These are phyloP conservation scores for Lentinula edodes DNA, from an alignment of 768 basidiomycete species.

Conservation along the genomic window DNA sequence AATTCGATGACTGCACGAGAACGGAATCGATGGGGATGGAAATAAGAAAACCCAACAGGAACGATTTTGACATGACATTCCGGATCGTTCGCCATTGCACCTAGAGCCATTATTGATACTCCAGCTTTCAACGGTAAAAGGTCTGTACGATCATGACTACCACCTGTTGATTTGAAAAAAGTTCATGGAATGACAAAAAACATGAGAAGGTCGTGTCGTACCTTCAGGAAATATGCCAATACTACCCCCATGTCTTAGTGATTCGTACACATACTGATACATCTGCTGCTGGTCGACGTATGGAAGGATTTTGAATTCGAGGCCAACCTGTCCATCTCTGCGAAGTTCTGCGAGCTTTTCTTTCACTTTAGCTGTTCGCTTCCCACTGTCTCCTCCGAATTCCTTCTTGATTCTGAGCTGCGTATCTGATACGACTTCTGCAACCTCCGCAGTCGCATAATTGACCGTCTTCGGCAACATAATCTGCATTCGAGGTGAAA, in stretches of 20 bases:
- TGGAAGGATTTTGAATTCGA: conserved; percentile 80
- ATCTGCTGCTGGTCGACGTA: conserved; percentile 92
- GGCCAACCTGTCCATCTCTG: conserved; percentile 49
- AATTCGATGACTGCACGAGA: conserved; percentile 98
- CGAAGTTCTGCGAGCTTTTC: conserved; percentile 62
- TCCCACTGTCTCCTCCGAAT: conserved; percentile 77
- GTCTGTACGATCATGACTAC: conserved; percentile 96
- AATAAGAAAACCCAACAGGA: conserved; percentile 73
- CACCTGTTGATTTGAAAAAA: conserved; percentile 48
- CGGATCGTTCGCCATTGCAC: conserved; percentile 92
- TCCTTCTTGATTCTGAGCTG: conserved; percentile 80
- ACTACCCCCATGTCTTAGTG: conserved; percentile 77
- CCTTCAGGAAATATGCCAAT: conserved; percentile 99
- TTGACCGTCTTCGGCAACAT: conserved; percentile 78
- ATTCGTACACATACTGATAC: conserved; percentile 90
- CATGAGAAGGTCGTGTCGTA: conserved; percentile 19
- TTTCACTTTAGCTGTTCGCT: conserved; percentile 59
- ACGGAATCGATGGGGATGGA: conserved; percentile 82
- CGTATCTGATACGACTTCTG: conserved; percentile 86
- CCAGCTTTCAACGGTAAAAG: conserved; percentile 96
- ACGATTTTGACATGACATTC: conserved; percentile 87
- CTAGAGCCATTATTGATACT: conserved; percentile 95
- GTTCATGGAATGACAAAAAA: not conserved
- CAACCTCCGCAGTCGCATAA: conserved; percentile 76
- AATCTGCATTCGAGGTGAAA: conserved; percentile 77